Evolutionary conservation across 352 stramenopile genomes (phyloP).

Genomic region (Thalassiosira hispida): DNA sequence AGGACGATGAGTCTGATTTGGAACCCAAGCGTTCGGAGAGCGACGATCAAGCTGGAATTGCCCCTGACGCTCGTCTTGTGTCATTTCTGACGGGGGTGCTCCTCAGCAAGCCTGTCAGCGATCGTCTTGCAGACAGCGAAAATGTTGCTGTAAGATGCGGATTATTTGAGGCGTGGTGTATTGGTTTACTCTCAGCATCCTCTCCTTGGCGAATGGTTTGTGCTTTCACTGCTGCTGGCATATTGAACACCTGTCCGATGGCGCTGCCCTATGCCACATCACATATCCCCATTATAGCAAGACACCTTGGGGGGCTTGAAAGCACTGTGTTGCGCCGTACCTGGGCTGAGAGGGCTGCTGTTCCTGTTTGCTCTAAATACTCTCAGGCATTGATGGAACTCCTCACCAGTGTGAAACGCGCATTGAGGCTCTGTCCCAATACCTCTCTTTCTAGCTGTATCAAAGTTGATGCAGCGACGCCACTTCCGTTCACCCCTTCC

Average conservation of each 20-base stretch:
- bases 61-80: conserved; percentile 75
- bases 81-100: conserved; percentile 83
- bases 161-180: conserved; percentile 82
- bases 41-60: conserved; percentile 28
- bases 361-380: conserved; percentile 84
- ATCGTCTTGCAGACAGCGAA: conserved; percentile 38
- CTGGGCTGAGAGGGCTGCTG: conserved; percentile 82
- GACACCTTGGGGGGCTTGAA: conserved; percentile 71
- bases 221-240: conserved; percentile 73
- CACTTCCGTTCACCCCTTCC: conserved; percentile 51
- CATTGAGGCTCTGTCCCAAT: conserved; percentile 36
- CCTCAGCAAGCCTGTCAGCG: conserved; percentile 61
- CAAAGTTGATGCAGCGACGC: conserved; percentile 73
- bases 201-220: conserved; percentile 83
- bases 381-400: conserved; percentile 83
- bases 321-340: conserved; percentile 70
- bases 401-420: conserved; percentile 69
- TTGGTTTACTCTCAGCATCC: conserved; percentile 82
- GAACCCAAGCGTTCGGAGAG: conserved; percentile 33
- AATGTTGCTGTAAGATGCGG: conserved; percentile 43
- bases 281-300: conserved; percentile 57
- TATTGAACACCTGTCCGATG: conserved; percentile 71
- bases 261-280: conserved; percentile 57
- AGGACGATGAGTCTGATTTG: conserved; percentile 51
- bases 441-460: conserved; percentile 40